phyloP scores from a whole-genome alignment of 345 rosid genomes.

The Linum trigynum region DNA sequence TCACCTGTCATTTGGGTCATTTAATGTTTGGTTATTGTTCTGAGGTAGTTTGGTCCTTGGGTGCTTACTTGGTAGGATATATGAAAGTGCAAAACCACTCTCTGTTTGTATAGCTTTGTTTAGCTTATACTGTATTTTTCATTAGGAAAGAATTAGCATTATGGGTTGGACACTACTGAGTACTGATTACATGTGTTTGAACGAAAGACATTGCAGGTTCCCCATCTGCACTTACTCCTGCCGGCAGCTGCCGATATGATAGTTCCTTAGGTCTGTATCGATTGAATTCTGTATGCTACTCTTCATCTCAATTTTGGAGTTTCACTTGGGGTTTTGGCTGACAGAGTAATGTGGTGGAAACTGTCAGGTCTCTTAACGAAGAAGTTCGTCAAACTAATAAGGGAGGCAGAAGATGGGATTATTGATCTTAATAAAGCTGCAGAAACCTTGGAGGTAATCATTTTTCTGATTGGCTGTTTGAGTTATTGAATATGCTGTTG shows the following conservation, averaged over 20 bases:
- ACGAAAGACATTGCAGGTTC: conserved; percentile 49
- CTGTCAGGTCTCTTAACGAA: conserved; percentile 78
- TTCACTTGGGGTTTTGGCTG: conserved; percentile 1
- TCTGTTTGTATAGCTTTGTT: neutral
- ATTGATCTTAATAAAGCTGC: conserved; percentile 91
- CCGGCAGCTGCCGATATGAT: conserved; percentile 86
- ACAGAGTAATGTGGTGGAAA: conserved; percentile 14
- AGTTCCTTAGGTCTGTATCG: conserved; percentile 61
- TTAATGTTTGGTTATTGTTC: neutral
- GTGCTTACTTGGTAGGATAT: neutral
- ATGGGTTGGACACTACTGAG: conserved; percentile 13
- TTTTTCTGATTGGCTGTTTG: conserved; percentile 6
- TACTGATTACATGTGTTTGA: conserved; percentile 14
- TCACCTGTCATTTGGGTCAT: neutral
- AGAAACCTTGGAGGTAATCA: conserved; percentile 69
- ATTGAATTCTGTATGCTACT: neutral
- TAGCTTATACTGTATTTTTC: too few species aligned
- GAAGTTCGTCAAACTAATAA: conserved; percentile 72
- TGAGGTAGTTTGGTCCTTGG: conserved; percentile 2
- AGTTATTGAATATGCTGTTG: neutral
- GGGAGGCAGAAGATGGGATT: conserved; percentile 79
- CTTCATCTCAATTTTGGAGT: conserved; percentile 1
- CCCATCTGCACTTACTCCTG: conserved; percentile 59
- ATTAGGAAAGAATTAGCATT: too few species aligned
- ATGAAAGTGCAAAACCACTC: too few species aligned